Evolutionary conservation across 2,329 filamentous ascomycete genomes (phyloP).

Genomic region (Fusarium sp.): DNA sequence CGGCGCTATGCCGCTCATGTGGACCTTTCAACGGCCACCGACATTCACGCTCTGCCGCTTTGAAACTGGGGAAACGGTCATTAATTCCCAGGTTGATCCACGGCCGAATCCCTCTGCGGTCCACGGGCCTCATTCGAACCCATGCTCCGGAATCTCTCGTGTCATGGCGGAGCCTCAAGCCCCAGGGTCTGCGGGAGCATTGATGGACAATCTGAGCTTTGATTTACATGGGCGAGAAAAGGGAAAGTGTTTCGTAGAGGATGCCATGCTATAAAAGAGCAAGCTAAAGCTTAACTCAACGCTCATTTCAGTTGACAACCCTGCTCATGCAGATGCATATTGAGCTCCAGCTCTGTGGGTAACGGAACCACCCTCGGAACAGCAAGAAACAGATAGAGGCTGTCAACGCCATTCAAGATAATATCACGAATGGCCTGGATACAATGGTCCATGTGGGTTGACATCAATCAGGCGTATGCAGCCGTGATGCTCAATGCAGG

Average conservation of each 20-base stretch:
- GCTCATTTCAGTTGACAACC: constrained; percentile 5
- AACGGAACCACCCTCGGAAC: background rate
- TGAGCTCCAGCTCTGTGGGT: background rate
- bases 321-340: background rate
- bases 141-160: background rate
- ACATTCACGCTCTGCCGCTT: background rate
- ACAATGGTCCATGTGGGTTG: background rate
- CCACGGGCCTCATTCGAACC: background rate
- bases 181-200: background rate
- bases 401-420: background rate
- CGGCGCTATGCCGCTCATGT: background rate
- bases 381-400: background rate
- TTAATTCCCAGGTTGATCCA: background rate
- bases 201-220: background rate
- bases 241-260: background rate
- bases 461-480: background rate
- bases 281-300: background rate
- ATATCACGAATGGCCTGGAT: background rate
- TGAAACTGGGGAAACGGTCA: background rate
- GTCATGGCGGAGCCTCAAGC: background rate
- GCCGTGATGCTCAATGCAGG: background rate
- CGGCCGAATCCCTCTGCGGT: background rate
- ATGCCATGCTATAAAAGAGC: background rate
- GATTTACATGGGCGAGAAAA: background rate
- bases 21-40: background rate